Evolutionary conservation across 768 basidiomycete species (phyloP).

Genomic region (Exsudoporus frostii): DNA sequence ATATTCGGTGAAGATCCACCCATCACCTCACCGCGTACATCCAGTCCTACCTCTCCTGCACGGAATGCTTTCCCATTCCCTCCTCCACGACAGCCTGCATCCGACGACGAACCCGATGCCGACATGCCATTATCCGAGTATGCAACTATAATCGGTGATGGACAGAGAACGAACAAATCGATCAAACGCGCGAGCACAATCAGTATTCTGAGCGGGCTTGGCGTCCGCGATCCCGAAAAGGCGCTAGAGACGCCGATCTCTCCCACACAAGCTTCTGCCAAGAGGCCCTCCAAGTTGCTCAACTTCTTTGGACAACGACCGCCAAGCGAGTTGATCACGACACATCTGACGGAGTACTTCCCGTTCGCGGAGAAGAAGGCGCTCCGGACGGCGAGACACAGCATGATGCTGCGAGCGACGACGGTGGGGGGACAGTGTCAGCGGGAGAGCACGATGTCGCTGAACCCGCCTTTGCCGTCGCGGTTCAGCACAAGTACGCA

Average conservation of each 20-base stretch:
- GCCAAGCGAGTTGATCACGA: constrained; percentile 95
- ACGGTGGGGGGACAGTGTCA: constrained; percentile 39
- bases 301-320: constrained; percentile 99
- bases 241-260: constrained; percentile 58
- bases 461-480: constrained; percentile 42
- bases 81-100: constrained; percentile 7
- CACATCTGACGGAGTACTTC: constrained; percentile 92
- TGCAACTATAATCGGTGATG: constrained; percentile 25
- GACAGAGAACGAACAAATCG: constrained; percentile 23
- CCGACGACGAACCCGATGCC: constrained; percentile 39
- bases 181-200: constrained; percentile 89
- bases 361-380: constrained; percentile 90
- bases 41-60: constrained; percentile 37
- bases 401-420: constrained; percentile 66
- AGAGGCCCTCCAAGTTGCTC: constrained; percentile 70
- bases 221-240: constrained; percentile 76
- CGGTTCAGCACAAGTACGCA: constrained; percentile 36
- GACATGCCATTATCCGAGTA: constrained; percentile 33
- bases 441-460: constrained; percentile 42
- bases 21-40: constrained; percentile 17
- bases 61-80: constrained; percentile 14
- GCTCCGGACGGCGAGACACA: constrained; percentile 83
- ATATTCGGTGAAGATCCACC: constrained; percentile 49
- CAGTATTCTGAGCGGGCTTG: constrained; percentile 91
- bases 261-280: constrained; percentile 35